Conservation (phyloP, 371 early-diverging fungal genomes). For the Coemansia sp. region DNA sequence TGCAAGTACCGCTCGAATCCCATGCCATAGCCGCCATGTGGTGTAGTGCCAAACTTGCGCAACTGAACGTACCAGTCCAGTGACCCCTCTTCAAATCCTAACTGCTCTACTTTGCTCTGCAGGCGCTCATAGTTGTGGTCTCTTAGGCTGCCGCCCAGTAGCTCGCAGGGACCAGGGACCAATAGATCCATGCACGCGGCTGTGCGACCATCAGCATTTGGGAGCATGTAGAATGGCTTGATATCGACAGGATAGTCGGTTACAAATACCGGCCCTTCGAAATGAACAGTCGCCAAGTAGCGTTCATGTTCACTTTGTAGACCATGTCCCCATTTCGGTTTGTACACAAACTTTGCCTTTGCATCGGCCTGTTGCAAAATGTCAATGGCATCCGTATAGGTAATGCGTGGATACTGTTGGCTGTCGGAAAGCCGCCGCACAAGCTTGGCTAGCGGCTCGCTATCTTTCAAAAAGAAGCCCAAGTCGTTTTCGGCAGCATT, state of each 20-base stretch:
- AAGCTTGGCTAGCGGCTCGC: slow-evolving; percentile 55
- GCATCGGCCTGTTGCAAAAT: slow-evolving; percentile 58
- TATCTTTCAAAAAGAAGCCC: slow-evolving; percentile 29
- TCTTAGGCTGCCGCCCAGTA: slow-evolving; percentile 87
- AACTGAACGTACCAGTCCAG: slow-evolving; percentile 87
- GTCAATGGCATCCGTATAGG: slow-evolving; percentile 80
- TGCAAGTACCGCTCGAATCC: slow-evolving; percentile 85
- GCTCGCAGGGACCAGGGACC: slow-evolving; percentile 85
- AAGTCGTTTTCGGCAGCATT: slow-evolving; percentile 36
- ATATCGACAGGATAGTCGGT: slow-evolving; percentile 79
- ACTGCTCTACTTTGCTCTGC: slow-evolving; percentile 57
- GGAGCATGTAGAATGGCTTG: slow-evolving; percentile 94
- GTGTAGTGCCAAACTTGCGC: slow-evolving; percentile 76
- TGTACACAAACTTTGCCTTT: slow-evolving; percentile 59
- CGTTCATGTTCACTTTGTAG: slow-evolving; percentile 89
- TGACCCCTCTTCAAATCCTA: slow-evolving; percentile 63
- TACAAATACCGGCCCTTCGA: slow-evolving; percentile 80
- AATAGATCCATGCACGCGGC: slow-evolving; percentile 87
- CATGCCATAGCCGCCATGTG: slow-evolving; percentile 93
- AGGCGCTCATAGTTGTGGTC: slow-evolving; percentile 67
- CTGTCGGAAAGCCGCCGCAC: slow-evolving; percentile 55
- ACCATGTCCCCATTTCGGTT: slow-evolving; percentile 72
- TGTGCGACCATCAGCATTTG: slow-evolving; percentile 60
- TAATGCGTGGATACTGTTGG: slow-evolving; percentile 69
- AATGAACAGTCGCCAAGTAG: slow-evolving; percentile 71